Conservation (phyloP, 305 asterid genomes). For the Fraxinus ornus region DNA sequence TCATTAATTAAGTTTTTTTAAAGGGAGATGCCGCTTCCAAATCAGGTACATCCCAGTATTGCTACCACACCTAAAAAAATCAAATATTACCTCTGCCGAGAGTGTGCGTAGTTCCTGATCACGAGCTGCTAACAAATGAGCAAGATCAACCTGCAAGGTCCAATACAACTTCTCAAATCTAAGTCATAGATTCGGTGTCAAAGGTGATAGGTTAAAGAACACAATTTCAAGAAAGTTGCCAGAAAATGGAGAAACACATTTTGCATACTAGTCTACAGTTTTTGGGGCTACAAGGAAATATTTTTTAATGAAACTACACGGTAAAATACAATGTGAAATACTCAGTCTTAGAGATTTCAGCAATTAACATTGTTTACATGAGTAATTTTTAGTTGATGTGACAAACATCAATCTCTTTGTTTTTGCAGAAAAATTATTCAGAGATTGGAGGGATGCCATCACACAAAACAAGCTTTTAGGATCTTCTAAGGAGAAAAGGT, state of each 20-base stretch:
- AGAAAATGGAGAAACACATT: slow-evolving; percentile 13
- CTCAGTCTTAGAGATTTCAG: background rate
- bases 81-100: slow-evolving; percentile 78
- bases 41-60: background rate
- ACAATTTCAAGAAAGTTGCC: background rate
- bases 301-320: slow-evolving; percentile 6
- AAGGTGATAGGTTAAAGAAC: slow-evolving; percentile 15
- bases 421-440: slow-evolving; percentile 5
- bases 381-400: background rate
- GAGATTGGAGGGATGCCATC: background rate
- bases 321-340: slow-evolving; percentile 1
- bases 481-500: background rate
- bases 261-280: background rate
- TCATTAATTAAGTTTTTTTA: background rate
- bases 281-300: slow-evolving; percentile 4
- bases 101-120: slow-evolving; percentile 96
- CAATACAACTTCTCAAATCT: slow-evolving; percentile 22
- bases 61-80: slow-evolving; percentile 12
- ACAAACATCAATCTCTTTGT: slow-evolving; percentile 18
- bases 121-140: slow-evolving; percentile 89
- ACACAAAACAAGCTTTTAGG: background rate
- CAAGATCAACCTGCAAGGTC: slow-evolving; percentile 85
- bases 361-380: background rate
- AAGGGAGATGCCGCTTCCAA: background rate
- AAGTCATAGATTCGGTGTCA: slow-evolving; percentile 13